Evolutionary conservation across 495 filamentous ascomycete genomes (phyloP).

Genomic region (Chaetomium tenue): DNA sequence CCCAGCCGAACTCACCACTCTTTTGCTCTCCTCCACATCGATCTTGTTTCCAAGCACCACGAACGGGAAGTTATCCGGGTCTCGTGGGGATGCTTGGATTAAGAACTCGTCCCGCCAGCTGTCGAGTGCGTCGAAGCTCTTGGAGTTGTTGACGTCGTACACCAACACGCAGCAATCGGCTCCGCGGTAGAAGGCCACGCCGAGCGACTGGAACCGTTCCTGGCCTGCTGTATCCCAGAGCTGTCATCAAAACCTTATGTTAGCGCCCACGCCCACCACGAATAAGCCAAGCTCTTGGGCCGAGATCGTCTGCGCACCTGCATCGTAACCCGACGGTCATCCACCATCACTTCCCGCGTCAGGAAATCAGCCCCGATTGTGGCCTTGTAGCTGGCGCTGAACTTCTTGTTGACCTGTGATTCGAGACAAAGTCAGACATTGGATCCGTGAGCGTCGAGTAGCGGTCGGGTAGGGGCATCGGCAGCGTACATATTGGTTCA

Average conservation of each 20-base stretch:
- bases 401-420: constrained; percentile 96
- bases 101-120: constrained; percentile 99
- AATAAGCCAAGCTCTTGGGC: too few relatives aligned
- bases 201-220: constrained; percentile 95
- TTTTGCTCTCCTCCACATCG: constrained; percentile 96
- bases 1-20: constrained; percentile 59
- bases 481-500: constrained; percentile 96
- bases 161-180: constrained; percentile 98
- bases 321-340: constrained; percentile 97
- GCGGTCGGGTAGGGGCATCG: constrained; percentile 36
- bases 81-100: constrained; percentile 93
- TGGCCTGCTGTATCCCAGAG: constrained; percentile 99
- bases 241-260: constrained; percentile 44
- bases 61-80: constrained; percentile 97
- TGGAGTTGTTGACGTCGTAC: constrained; percentile 98
- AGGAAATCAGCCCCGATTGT: constrained; percentile 99
- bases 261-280: not conserved
- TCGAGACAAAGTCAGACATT: constrained; percentile 14
- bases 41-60: constrained; percentile 99
- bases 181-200: constrained; percentile 96
- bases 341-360: constrained; percentile 95
- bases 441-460: not conserved
- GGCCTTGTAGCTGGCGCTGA: constrained; percentile 98
- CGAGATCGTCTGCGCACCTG: constrained; percentile 60
- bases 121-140: constrained; percentile 97